A percentile compares a stretch with the other conserved stretches of the same genome.
Evolutionary conservation across 108 stramenopile genomes (phyloP).

Genomic region (Discostella pseudostelligera): DNA sequence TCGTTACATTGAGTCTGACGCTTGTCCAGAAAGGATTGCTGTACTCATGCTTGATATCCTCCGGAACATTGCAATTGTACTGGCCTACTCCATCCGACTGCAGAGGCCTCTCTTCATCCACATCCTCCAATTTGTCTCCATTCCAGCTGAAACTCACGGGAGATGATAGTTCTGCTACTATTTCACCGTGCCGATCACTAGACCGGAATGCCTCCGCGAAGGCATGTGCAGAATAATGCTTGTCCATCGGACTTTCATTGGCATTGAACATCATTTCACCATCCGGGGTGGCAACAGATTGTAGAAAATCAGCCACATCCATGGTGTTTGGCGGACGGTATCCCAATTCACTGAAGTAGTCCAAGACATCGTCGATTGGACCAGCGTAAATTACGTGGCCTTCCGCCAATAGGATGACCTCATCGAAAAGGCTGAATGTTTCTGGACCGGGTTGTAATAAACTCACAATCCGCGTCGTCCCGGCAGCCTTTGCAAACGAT

Average conservation of each 20-base stretch:
- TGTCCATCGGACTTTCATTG: conserved; percentile 26
- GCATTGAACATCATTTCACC: conserved; percentile 38
- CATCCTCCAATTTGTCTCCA: conserved; percentile 1
- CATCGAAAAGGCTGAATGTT: conserved; percentile 86
- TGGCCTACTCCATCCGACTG: background rate
- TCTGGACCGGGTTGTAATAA: conserved; percentile 94
- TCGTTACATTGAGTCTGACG: conserved; percentile 48
- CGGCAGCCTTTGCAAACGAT: conserved; percentile 43
- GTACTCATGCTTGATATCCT: conserved; percentile 38
- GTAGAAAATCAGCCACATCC: conserved; percentile 87
- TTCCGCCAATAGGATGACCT: conserved; percentile 76
- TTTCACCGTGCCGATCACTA: conserved; percentile 21
- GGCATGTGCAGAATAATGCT: conserved; percentile 34
- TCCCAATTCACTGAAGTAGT: conserved; percentile 73
- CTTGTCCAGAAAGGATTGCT: conserved; percentile 52
- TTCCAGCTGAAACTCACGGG: conserved; percentile 24
- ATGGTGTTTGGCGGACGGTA: conserved; percentile 62
- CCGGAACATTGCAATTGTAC: conserved; percentile 11
- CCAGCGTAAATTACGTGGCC: conserved; percentile 86
- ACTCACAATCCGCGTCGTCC: conserved; percentile 69
- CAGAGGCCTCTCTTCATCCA: conserved; percentile 10
- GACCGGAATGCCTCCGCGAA: conserved; percentile 44
- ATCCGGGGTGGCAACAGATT: conserved; percentile 58
- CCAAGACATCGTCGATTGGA: conserved; percentile 64
- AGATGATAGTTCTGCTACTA: conserved; percentile 20